Base-by-base conservation (phyloP, 2,329 filamentous ascomycete genomes). In the Colletotrichum destructivum region DNA sequence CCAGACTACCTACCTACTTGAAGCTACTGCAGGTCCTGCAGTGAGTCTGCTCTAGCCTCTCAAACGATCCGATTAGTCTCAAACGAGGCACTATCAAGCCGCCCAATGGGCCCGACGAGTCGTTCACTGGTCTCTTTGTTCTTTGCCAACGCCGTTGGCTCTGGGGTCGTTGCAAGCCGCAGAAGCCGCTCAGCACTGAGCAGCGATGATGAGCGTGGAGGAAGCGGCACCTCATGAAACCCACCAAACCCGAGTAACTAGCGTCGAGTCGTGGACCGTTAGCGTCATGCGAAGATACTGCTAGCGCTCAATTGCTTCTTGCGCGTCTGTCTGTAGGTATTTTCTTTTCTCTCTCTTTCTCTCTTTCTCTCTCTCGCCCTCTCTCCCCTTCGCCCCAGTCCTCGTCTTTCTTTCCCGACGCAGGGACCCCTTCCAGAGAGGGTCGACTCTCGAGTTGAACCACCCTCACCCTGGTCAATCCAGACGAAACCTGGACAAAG, bases 31-130 rank as follows among this genome's bases (percentile, higher is more conserved):
- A 51, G 46, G 31, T 62, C 26, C 44, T 62, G 59, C 59, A 62
- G 59, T 26, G 51, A 26, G 23, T 21, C n/a, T 38, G 12, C 21
- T 13, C 31, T 8, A 35, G 59, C 23, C 59, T 31, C 18, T 51
- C 31, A 62, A 51, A 51, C 59, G 31, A 62, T 62, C 59, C 59
- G 59, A 62, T 62, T 62, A n/a, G 40, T 35, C 35, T 23, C 26
- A 12, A 49, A 47, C 26, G 31, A 35, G 16, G 26, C n/a, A 38
- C 26, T 13, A 38, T 35, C 23, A 26, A 21, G 26, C 57, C 16
- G 23, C 21, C 51, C 18, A 61, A 62, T 62, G 18, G 44, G 44
- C 31, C 59, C n/a, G 26, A 49, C 18, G 59, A 49, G 21, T 38
- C 47, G n/a, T 44, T 47, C 6, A 18, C 9, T 52, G 16, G 35